These are phyloP conservation scores for Eimeria sp. DNA, from an alignment of 169 alveolate species.

Conservation along the genomic window DNA sequence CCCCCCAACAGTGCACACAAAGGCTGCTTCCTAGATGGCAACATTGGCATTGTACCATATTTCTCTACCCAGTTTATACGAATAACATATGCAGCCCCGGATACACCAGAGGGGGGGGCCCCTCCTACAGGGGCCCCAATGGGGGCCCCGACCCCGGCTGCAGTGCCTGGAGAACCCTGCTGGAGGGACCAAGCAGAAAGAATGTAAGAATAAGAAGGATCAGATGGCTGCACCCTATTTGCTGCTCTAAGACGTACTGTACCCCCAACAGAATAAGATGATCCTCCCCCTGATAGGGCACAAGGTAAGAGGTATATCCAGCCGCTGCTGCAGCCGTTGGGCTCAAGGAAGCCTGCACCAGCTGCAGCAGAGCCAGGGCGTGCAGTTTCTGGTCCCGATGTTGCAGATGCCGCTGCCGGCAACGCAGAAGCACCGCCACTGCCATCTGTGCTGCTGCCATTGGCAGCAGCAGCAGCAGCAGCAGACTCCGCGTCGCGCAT, in stretches of 20 bases:
- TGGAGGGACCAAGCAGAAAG: slow-evolving; percentile 37
- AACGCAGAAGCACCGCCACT: too few relatives aligned
- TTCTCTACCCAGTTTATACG: slow-evolving; percentile 73
- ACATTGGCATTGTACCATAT: slow-evolving; percentile 81
- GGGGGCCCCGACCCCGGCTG: not conserved
- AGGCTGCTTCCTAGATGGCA: slow-evolving; percentile 83
- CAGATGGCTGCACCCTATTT: slow-evolving; percentile 22
- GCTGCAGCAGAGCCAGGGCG: not conserved
- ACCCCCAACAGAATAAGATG: slow-evolving; percentile 81
- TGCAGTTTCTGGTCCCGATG: not conserved
- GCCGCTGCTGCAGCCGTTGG: not conserved
- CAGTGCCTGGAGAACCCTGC: not conserved
- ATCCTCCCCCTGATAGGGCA: slow-evolving; percentile 76
- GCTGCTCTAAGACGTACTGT: slow-evolving; percentile 22
- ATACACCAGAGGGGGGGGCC: slow-evolving; percentile 28
- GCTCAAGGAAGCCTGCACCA: not conserved
- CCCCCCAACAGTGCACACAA: slow-evolving; percentile 77
- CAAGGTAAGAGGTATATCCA: slow-evolving; percentile 53
- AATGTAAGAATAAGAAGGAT: not conserved
- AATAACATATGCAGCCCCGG: slow-evolving; percentile 35
- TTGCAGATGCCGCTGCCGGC: not conserved
- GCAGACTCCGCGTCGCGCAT: slow-evolving; percentile 12
- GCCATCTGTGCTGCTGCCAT: not conserved
- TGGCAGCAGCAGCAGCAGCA: slow-evolving; percentile 57
- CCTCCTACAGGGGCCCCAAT: not conserved